Evolutionary conservation across 2,329 filamentous ascomycete genomes (phyloP).

Genomic region (Neonectria neomacrospora): DNA sequence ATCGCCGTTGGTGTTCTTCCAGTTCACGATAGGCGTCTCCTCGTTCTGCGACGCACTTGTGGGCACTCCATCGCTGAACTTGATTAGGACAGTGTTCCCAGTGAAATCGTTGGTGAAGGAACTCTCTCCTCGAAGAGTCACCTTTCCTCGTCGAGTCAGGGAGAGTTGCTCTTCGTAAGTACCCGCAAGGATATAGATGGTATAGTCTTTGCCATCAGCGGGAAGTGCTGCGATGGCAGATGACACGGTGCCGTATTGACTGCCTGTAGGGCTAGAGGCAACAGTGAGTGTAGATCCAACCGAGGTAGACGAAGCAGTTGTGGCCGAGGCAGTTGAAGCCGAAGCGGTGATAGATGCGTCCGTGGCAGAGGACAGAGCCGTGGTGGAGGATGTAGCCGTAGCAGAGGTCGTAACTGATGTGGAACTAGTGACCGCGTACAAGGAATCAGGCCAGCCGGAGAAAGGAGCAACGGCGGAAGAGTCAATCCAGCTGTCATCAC

Average conservation of each 20-base stretch:
- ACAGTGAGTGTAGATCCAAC: slow-evolving; percentile 36
- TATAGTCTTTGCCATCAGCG: slow-evolving; percentile 36
- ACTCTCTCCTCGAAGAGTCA: slow-evolving; percentile 38
- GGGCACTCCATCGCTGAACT: slow-evolving; percentile 34
- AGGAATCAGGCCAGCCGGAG: slow-evolving; percentile 43
- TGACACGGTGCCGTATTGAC: slow-evolving; percentile 54
- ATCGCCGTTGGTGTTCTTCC: slow-evolving; percentile 54
- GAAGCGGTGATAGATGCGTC: neutral
- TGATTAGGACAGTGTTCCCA: slow-evolving; percentile 35
- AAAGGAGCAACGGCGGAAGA: slow-evolving; percentile 45
- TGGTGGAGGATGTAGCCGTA: neutral
- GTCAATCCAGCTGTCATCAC: slow-evolving; percentile 48
- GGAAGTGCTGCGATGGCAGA: slow-evolving; percentile 56
- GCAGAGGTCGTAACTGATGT: neutral
- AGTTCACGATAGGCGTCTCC: slow-evolving; percentile 56
- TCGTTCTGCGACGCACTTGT: slow-evolving; percentile 56
- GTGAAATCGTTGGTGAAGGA: slow-evolving; percentile 38
- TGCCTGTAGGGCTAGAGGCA: slow-evolving; percentile 49
- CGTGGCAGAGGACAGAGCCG: neutral
- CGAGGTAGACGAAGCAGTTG: neutral
- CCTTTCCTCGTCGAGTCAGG: slow-evolving; percentile 29
- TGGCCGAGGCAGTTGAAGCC: slow-evolving; percentile 20
- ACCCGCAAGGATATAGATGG: slow-evolving; percentile 39
- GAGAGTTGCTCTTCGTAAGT: slow-evolving; percentile 39
- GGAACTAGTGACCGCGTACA: slow-evolving; percentile 33